Percentiles rank a stretch among this genome's conserved stretches.
Evolutionary conservation across 352 stramenopile species (phyloP).

Genomic region (Peronospora belbahrii): DNA sequence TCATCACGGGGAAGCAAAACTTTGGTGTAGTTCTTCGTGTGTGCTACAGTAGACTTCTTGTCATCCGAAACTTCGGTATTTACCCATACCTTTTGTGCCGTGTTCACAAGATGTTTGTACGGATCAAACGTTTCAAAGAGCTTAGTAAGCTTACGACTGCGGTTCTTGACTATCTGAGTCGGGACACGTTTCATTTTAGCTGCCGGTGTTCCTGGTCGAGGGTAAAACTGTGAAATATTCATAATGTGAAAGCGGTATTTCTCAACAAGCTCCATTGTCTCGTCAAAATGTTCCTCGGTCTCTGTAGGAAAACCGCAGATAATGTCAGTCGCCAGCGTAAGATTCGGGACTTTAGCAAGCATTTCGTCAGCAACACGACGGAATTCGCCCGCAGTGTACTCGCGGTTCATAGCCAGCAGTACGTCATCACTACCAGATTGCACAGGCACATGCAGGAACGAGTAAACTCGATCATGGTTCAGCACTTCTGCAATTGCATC

Average conservation of each 20-base stretch:
- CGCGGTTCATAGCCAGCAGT: constrained; percentile 86
- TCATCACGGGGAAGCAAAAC: constrained; percentile 77
- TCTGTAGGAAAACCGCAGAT: constrained; percentile 90
- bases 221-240: constrained; percentile 93
- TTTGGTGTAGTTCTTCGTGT: constrained; percentile 92
- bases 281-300: constrained; percentile 83
- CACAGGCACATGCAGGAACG: constrained; percentile 89
- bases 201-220: constrained; percentile 83
- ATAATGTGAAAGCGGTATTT: constrained; percentile 88
- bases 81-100: constrained; percentile 63
- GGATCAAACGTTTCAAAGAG: constrained; percentile 82
- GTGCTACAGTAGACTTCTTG: constrained; percentile 67
- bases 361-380: constrained; percentile 64
- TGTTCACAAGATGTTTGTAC: constrained; percentile 64
- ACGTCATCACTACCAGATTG: constrained; percentile 85
- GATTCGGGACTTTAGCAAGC: constrained; percentile 53
- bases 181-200: constrained; percentile 86
- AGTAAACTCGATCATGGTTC: constrained; percentile 79
- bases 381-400: constrained; percentile 87
- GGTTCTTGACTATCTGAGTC: constrained; percentile 86
- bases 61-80: constrained; percentile 83
- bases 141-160: constrained; percentile 74
- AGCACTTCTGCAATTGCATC: constrained; percentile 75
- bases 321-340: constrained; percentile 90
- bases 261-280: constrained; percentile 82